These are phyloP conservation scores for Trametes villosa DNA, from an alignment of 768 basidiomycete genomes.

Conservation along the genomic window DNA sequence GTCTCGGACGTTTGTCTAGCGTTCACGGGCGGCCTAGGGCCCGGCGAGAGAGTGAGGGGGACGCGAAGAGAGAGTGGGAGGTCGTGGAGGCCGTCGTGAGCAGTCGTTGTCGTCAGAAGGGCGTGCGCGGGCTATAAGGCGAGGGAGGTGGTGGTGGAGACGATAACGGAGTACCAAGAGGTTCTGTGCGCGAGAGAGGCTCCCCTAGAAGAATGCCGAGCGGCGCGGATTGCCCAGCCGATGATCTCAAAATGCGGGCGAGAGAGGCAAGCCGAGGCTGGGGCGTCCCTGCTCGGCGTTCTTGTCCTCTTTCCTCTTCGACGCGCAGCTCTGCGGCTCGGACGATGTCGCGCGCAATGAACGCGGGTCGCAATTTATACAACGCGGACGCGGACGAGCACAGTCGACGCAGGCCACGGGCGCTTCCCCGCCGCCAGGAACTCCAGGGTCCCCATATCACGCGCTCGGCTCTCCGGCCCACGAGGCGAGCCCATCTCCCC, in stretches of 20 bases:
- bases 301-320: constrained; percentile 1
- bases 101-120: constrained; percentile 13
- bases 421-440: not conserved
- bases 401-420: constrained; percentile 1
- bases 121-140: not conserved
- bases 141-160: constrained; percentile 20
- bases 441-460: constrained; percentile 19
- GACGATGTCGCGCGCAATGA: not conserved
- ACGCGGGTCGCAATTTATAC: constrained; percentile 2
- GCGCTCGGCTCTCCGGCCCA: constrained; percentile 11
- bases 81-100: constrained; percentile 13
- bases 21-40: constrained; percentile 6
- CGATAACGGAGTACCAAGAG: constrained; percentile 25
- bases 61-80: constrained; percentile 1
- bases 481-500: constrained; percentile 12
- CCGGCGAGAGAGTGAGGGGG: not conserved
- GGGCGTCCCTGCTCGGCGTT: constrained; percentile 17
- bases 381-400: constrained; percentile 8
- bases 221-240: constrained; percentile 26
- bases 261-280: constrained; percentile 3
- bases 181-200: constrained; percentile 15
- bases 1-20: constrained; percentile 3
- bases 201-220: constrained; percentile 20
- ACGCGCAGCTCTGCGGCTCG: not conserved
- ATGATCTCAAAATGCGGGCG: constrained; percentile 5